Conservation (phyloP, 108 stramenopile genomes). For the Parietichytrium sp. region DNA sequence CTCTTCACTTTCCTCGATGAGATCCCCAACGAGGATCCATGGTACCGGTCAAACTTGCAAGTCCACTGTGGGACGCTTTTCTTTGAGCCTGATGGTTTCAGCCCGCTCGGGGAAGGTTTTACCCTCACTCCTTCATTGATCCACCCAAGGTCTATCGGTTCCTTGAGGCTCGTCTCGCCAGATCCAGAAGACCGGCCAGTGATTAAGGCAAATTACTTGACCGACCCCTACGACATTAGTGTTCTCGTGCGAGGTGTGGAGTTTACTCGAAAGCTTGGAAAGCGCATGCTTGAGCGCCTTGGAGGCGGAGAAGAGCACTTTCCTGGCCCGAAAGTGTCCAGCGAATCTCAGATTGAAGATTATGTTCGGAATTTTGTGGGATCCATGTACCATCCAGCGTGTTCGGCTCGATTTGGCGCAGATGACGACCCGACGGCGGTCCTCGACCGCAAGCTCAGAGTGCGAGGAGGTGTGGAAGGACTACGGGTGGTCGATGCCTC, state of each 20-base stretch:
- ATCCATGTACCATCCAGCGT: slow-evolving; percentile 44
- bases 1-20: slow-evolving; percentile 36
- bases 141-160: not conserved
- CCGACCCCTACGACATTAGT: slow-evolving; percentile 11
- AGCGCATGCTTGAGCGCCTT: not conserved
- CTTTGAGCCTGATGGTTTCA: slow-evolving; percentile 18
- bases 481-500: slow-evolving; percentile 48
- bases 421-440: slow-evolving; percentile 41
- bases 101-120: slow-evolving; percentile 17
- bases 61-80: slow-evolving; percentile 36
- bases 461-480: slow-evolving; percentile 44
- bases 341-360: slow-evolving; percentile 40
- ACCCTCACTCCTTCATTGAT: slow-evolving; percentile 15
- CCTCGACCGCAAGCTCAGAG: slow-evolving; percentile 37
- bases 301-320: not conserved
- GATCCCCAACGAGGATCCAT: slow-evolving; percentile 44
- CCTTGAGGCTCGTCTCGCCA: not conserved
- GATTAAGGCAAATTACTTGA: slow-evolving; percentile 17
- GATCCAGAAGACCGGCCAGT: slow-evolving; percentile 2
- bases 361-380: slow-evolving; percentile 44
- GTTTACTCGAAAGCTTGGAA: not conserved
- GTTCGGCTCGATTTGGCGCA: slow-evolving; percentile 46
- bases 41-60: slow-evolving; percentile 39
- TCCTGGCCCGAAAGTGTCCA: slow-evolving; percentile 28
- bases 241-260: not conserved